Evolutionary conservation across 2,329 filamentous ascomycete species (phyloP), one percentile per base, ranked within the genome.

Genomic region (Cordyceps militaris): DNA sequence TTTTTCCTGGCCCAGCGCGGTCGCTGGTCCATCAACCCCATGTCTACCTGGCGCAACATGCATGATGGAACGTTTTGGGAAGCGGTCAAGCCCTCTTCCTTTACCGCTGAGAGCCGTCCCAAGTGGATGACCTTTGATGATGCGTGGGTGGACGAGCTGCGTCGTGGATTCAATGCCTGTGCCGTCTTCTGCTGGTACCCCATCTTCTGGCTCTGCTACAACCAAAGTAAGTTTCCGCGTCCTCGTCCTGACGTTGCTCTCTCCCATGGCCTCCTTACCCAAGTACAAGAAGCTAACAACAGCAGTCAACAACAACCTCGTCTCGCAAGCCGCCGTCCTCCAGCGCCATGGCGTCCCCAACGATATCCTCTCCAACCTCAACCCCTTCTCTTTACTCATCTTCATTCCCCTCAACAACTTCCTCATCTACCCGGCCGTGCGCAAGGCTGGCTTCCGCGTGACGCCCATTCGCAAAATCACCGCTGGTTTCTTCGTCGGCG

Each of bases 51-150:
- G 68, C 79, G 73, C 64, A 81, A 84, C 64, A 75, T 86, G 64
- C 77, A 82, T 60, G 74, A 76, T 54, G 75, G 76, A 7, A 74
- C 76, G 24, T 76, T 89, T 70, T 91, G 87, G 84, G 81, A 89
- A 38, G 73, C 73, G 9, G 83, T 86, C 59, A 89, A 89, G 75
- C 88, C 87, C 1, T 87, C 82, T 62, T 73, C 73, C n/a, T 79
- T 88, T 40, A 74, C 76, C 23, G 73, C 78, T 43, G 72, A 72
- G 21, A 71, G 73, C 50, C 82, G 81, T 38, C 87, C 84, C 0
- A 63, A 64, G 1, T 91, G 86, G 86, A 91, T 91, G 85, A 87
- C 81, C 2, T 91, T 90, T 64, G 87, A 91, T 61, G 88, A 92
- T 63, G 81, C 81, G 21, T 92, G 87, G 87, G 87, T 92, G 38